Conservation (phyloP, 805 yeast genomes). For the Huiozyma naganishii region DNA sequence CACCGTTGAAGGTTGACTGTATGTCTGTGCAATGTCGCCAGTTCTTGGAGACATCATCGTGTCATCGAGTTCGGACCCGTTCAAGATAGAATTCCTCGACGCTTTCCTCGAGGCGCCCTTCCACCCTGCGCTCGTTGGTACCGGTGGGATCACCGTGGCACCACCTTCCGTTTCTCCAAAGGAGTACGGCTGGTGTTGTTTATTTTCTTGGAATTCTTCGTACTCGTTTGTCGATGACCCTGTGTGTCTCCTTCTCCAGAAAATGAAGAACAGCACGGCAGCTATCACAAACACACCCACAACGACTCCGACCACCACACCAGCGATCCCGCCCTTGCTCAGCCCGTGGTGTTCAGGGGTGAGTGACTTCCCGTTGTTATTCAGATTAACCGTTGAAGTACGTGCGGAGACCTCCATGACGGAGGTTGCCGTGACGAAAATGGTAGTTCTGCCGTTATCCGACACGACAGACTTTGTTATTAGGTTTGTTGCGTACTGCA, state of each 20-base stretch:
- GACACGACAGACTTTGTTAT: constrained; percentile 19
- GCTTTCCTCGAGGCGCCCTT: constrained; percentile 1
- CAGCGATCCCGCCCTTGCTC: constrained; percentile 46
- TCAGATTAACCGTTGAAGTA: constrained; percentile 1
- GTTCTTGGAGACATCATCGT: background rate
- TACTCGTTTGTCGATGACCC: constrained; percentile 29
- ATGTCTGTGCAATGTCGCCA: background rate
- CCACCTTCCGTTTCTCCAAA: constrained; percentile 25
- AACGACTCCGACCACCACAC: constrained; percentile 46
- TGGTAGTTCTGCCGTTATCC: constrained; percentile 11
- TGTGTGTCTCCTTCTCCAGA: constrained; percentile 33
- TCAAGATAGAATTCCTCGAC: background rate
- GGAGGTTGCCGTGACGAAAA: constrained; percentile 21
- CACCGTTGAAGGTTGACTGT: constrained; percentile 2
- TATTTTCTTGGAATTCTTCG: constrained; percentile 28
- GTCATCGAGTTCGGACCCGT: background rate
- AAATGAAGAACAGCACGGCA: constrained; percentile 32
- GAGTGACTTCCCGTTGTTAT: constrained; percentile 2
- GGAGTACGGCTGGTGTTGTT: constrained; percentile 28
- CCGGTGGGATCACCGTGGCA: constrained; percentile 15
- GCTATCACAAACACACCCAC: constrained; percentile 32
- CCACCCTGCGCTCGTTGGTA: constrained; percentile 1
- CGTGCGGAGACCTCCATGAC: constrained; percentile 13
- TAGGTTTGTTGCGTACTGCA: constrained; percentile 16
- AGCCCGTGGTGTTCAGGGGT: constrained; percentile 4